Percentiles rank a stretch among this genome's conserved stretches.
phyloP scores from a whole-genome alignment of 2,329 filamentous ascomycete genomes.

The Microdochium paspali region DNA sequence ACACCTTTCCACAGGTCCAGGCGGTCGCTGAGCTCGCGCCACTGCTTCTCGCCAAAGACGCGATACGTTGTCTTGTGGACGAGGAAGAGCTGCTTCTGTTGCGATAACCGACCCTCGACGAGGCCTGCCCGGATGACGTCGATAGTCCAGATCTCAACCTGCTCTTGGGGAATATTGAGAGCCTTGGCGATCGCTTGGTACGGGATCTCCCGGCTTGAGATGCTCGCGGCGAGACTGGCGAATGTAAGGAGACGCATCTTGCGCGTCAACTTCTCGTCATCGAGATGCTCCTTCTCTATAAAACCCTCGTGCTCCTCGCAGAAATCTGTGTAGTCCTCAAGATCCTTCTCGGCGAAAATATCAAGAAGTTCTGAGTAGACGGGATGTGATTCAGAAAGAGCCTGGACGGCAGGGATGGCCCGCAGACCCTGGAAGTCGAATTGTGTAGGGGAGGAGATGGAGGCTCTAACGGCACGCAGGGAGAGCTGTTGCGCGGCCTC shows the following conservation, averaged over 20 bases:
- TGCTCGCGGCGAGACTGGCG: slow-evolving; percentile 76
- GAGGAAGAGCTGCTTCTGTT: slow-evolving; percentile 86
- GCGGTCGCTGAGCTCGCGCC: slow-evolving; percentile 84
- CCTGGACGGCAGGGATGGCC: slow-evolving; percentile 74
- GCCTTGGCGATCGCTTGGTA: slow-evolving; percentile 79
- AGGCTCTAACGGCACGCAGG: slow-evolving; percentile 44
- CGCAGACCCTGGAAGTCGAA: slow-evolving; percentile 76
- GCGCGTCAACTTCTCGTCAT: slow-evolving; percentile 68
- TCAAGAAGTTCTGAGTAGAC: slow-evolving; percentile 87
- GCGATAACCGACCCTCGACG: slow-evolving; percentile 92
- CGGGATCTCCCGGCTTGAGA: slow-evolving; percentile 76
- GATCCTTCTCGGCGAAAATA: slow-evolving; percentile 86
- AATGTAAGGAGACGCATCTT: slow-evolving; percentile 97
- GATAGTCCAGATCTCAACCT: slow-evolving; percentile 98
- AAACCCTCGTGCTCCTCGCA: slow-evolving; percentile 83
- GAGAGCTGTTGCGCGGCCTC: slow-evolving; percentile 53
- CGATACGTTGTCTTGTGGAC: slow-evolving; percentile 95
- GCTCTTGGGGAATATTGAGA: slow-evolving; percentile 70
- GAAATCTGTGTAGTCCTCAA: slow-evolving; percentile 95
- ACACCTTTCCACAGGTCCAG: slow-evolving; percentile 87
- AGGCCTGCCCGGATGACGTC: slow-evolving; percentile 94
- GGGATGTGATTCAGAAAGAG: slow-evolving; percentile 74
- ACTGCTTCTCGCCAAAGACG: slow-evolving; percentile 96
- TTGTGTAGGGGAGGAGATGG: slow-evolving; percentile 41
- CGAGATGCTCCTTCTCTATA: slow-evolving; percentile 65